Conservation (phyloP, 495 filamentous ascomycete species). For the Xylaria grammica region DNA sequence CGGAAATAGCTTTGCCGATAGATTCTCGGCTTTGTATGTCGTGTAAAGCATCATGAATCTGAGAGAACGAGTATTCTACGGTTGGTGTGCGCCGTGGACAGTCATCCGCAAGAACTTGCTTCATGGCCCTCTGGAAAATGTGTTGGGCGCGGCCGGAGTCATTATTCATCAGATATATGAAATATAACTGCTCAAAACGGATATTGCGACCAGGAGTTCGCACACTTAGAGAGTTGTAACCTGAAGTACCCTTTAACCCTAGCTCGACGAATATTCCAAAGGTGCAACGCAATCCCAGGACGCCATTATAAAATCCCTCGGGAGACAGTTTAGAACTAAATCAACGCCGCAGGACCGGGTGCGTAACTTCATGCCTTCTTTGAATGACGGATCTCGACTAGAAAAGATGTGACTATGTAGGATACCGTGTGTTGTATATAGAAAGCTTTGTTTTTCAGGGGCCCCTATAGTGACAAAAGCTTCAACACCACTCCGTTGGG, state of each 20-base stretch:
- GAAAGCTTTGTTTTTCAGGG: slow-evolving; percentile 9
- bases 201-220: slow-evolving; percentile 16
- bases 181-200: slow-evolving; percentile 22
- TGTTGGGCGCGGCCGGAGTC: slow-evolving; percentile 19
- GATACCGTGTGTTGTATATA: slow-evolving; percentile 14
- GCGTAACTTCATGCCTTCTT: slow-evolving; percentile 4
- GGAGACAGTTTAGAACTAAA: slow-evolving; percentile 53
- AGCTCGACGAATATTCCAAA: slow-evolving; percentile 52
- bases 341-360: slow-evolving; percentile 16
- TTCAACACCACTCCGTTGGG: slow-evolving; percentile 1
- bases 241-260: slow-evolving; percentile 18
- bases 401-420: slow-evolving; percentile 18
- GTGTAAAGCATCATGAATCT: slow-evolving; percentile 53
- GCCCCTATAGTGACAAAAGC: slow-evolving; percentile 17
- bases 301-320: slow-evolving; percentile 40
- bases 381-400: slow-evolving; percentile 16
- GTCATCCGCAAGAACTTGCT: slow-evolving; percentile 22
- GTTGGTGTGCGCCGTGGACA: slow-evolving; percentile 24
- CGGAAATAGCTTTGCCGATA: slow-evolving; percentile 55
- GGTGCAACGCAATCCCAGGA: slow-evolving; percentile 48
- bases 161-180: slow-evolving; percentile 11
- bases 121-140: slow-evolving; percentile 34
- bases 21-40: slow-evolving; percentile 51
- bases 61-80: slow-evolving; percentile 38
- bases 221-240: neutral